Base-by-base conservation (phyloP, 371 early-diverging fungal species). In the Coemansia linderi region DNA sequence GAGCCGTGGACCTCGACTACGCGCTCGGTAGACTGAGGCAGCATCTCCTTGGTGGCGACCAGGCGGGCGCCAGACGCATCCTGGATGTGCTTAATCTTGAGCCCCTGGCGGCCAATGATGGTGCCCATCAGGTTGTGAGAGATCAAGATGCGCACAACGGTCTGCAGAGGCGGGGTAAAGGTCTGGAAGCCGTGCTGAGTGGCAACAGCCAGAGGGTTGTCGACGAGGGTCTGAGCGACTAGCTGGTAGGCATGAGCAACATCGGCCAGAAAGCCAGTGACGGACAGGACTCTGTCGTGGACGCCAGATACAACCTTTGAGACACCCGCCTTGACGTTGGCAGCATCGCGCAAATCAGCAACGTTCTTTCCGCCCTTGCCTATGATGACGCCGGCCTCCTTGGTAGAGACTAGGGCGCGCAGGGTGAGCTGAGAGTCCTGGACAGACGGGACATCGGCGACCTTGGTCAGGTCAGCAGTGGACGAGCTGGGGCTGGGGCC, bases 371-470 rank as follows among this genome's bases (percentile, higher is more conserved):
- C 97, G 54, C 84, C 84, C 84, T 92, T 93, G 58, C 97, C 97
- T 71, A 97, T 97, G 66, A 97, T 90, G 46, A 95, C 89, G 70
- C 92, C 95, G 33, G 97, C 96, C 77, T 96, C 97, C 81, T 92
- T 93, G 74, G 94, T 90, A 31, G 91, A 86, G 22, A 95, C 90
- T 17, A 95, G 84, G n/a, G 93, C 90, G 56, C 95, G 91, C 70
- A 95, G 83, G n/a, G 91, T 90, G 56, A 94, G 82, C 63, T 83
- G 83, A 44, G 80, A 72, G 65, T 81, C 81, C 62, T 73, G 73
- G 50, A 69, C 56, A 17, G 73, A 69, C 19, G 77, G 77, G 4
- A 59, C 66, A 57, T 65, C 65, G 65, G 22, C 59, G 0, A 44
- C 27, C 61, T 36, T 68, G 61, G 54, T 46, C 76, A 46, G 63